Conservation (phyloP, 106 monocot genomes). For the Hemerocallis citrina region DNA sequence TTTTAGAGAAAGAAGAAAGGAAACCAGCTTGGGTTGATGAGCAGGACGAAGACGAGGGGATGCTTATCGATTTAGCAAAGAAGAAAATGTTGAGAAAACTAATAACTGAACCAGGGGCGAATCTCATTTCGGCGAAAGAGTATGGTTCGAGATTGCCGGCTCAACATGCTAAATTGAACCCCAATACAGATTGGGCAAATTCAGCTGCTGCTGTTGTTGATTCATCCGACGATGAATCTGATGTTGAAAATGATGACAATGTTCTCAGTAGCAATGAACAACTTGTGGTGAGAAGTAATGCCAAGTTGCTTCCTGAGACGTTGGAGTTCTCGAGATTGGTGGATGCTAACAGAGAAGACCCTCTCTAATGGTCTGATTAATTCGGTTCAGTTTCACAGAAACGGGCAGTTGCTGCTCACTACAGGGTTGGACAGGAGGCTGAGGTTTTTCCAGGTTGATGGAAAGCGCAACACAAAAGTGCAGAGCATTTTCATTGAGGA, state of each 20-base stretch:
- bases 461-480: slow-evolving; percentile 67
- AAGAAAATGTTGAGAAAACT: slow-evolving; percentile 61
- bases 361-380: slow-evolving; percentile 57
- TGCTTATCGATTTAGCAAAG: slow-evolving; percentile 41
- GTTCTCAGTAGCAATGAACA: slow-evolving; percentile 53
- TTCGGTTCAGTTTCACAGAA: slow-evolving; percentile 81
- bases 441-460: slow-evolving; percentile 87
- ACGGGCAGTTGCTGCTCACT: slow-evolving; percentile 65
- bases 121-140: slow-evolving; percentile 46
- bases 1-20: slow-evolving; percentile 8
- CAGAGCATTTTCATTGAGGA: slow-evolving; percentile 74
- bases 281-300: slow-evolving; percentile 35
- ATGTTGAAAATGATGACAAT: too few relatives aligned
- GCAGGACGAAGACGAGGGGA: slow-evolving; percentile 51
- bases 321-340: slow-evolving; percentile 69
- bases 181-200: slow-evolving; percentile 66
- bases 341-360: slow-evolving; percentile 64
- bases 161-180: slow-evolving; percentile 69
- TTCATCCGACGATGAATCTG: slow-evolving; percentile 37
- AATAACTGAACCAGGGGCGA: slow-evolving; percentile 43
- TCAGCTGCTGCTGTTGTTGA: background rate
- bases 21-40: slow-evolving; percentile 78
- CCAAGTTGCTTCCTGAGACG: slow-evolving; percentile 58
- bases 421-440: slow-evolving; percentile 56
- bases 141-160: slow-evolving; percentile 57